Conservation (phyloP, 2,329 filamentous ascomycete species). For the Aspergillus sp. region DNA sequence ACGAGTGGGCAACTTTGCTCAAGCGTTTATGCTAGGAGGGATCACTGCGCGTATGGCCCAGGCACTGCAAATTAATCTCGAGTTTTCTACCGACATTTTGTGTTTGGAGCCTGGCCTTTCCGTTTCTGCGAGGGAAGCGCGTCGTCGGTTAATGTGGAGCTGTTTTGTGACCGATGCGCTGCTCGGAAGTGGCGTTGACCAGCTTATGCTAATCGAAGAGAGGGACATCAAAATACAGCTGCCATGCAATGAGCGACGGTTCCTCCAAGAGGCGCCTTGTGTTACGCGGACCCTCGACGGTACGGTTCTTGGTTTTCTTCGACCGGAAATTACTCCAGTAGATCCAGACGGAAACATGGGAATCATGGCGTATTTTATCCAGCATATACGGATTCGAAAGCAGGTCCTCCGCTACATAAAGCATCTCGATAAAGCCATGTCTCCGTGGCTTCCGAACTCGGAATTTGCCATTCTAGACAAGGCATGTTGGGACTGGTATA, state of each 20-base stretch:
- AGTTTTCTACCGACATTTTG: constrained; percentile 10
- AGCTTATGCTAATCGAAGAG: constrained; percentile 9
- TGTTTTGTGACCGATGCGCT: constrained; percentile 10
- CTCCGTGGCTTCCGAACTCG: constrained; percentile 9
- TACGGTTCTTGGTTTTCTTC: neutral
- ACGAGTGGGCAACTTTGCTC: constrained; percentile 6
- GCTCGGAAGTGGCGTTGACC: constrained; percentile 13
- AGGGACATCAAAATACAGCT: constrained; percentile 11
- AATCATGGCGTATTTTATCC: constrained; percentile 8
- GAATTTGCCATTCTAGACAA: constrained; percentile 10
- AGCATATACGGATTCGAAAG: constrained; percentile 9
- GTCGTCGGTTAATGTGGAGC: constrained; percentile 11
- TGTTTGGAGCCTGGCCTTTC: constrained; percentile 4
- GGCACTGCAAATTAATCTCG: constrained; percentile 10
- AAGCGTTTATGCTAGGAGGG: constrained; percentile 11
- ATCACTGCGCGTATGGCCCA: constrained; percentile 9
- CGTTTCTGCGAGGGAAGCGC: constrained; percentile 2
- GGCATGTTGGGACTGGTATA: constrained; percentile 6
- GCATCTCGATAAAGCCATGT: constrained; percentile 9
- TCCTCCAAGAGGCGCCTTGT: constrained; percentile 1
- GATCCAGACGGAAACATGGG: constrained; percentile 8
- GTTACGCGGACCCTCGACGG: constrained; percentile 5
- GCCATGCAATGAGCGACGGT: constrained; percentile 5
- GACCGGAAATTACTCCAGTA: neutral
- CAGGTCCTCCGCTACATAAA: constrained; percentile 11